These are phyloP conservation scores for Nicotiana attenuata DNA, from an alignment of 257 asterid species.

Conservation along the genomic window DNA sequence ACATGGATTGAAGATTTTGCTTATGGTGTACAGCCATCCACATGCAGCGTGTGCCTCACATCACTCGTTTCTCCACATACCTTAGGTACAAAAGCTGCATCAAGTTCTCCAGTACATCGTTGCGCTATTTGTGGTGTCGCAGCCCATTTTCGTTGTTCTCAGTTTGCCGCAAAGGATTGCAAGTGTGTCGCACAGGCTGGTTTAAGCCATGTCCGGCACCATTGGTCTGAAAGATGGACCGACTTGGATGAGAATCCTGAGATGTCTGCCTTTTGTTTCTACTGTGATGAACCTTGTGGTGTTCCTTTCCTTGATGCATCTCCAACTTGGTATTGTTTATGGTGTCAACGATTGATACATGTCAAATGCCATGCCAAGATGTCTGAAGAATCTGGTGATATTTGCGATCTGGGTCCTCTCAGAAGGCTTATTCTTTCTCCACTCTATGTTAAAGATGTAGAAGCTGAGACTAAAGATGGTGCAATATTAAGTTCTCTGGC, in stretches of 20 bases:
- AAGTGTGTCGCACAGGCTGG: conserved; percentile 79
- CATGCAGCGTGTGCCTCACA: conserved; percentile 70
- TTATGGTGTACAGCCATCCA: conserved; percentile 56
- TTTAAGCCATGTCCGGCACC: conserved; percentile 56
- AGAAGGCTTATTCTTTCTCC: conserved; percentile 79
- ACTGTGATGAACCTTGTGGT: conserved; percentile 84
- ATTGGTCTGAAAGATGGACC: conserved; percentile 88
- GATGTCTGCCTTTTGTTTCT: conserved; percentile 70
- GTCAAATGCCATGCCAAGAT: conserved; percentile 77
- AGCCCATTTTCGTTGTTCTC: conserved; percentile 64
- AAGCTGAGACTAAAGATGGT: conserved; percentile 29
- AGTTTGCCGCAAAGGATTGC: conserved; percentile 68
- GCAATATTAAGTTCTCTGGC: conserved; percentile 36
- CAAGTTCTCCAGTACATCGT: conserved; percentile 48
- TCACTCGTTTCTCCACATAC: conserved; percentile 55
- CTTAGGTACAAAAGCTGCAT: conserved; percentile 42
- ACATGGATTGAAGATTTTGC: conserved; percentile 67
- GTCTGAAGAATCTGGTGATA: conserved; percentile 73
- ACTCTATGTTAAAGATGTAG: conserved; percentile 57
- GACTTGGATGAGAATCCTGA: conserved; percentile 71
- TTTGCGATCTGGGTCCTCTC: conserved; percentile 74
- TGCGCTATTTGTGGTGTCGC: conserved; percentile 80
- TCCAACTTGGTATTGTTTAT: conserved; percentile 83
- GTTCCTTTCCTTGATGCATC: conserved; percentile 77
- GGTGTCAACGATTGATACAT: conserved; percentile 83